Evolutionary conservation across 202 grass and related monocot genomes (phyloP), one percentile per base, ranked within the genome.

Genomic region (Miscanthus sacchariflorus): DNA sequence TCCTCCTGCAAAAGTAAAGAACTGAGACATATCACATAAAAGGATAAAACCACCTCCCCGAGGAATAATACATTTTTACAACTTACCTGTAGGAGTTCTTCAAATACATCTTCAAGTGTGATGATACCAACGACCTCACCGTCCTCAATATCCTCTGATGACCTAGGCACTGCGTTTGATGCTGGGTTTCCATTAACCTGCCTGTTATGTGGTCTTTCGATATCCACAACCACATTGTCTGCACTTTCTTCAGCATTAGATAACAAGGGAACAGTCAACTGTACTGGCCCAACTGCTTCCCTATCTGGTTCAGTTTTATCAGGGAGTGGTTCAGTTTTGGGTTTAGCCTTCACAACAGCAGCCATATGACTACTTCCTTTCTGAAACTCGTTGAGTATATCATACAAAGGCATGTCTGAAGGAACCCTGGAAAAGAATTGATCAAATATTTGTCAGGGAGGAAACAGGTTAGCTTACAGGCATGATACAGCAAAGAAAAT

Each of bases 351-450:
- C 85, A 99, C 97, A 87, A 99, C 94, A 85, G 97, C 97, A 86
- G 97, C 97, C 97, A 99, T 99, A 74, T 99, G 97, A 72, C 97
- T 99, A 91, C 97, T 99, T 91, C 97, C 97, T 83, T 99, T 99
- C 88, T 99, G 97, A 84, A 99, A 99, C 80, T 99, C 97, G 23
- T 99, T 99, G 76, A 99, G 90, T 92, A 99, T 99, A 83, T 99
- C 97, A 79, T 99, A 99, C 72, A 99, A 86, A 77, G 97, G 97
- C 97, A 99, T 97, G 80, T 97, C 97, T 43, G 93, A 87, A 58
- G 97, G 97, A 90, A 99, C 97, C 93, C 97, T 99, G 84, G 49
- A 88, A 72, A 86, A 88, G 78, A 42, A 54, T 77, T 59, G 18
- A 75, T 66, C 23, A 50, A 50, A 45, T 59, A 39, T 81, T 87